Evolutionary conservation across 441 rosid genomes (phyloP).

Genomic region (Isatis lusitanica): DNA sequence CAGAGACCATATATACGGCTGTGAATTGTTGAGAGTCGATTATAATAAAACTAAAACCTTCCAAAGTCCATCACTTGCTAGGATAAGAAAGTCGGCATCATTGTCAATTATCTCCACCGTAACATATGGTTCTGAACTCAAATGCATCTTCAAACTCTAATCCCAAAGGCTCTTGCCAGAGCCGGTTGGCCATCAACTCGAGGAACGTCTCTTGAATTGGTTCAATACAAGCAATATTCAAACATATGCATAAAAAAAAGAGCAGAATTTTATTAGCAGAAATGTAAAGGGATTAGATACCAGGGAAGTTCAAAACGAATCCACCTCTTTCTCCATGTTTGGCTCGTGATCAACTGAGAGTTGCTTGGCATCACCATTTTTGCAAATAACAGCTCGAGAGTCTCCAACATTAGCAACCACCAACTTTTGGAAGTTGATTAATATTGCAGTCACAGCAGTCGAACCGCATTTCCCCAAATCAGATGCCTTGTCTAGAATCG

Average conservation of each 20-base stretch:
- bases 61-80: constrained; percentile 96
- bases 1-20: constrained; percentile 1
- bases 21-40: constrained; percentile 1
- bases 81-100: constrained; percentile 61
- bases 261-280: not conserved
- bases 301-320: constrained; percentile 83
- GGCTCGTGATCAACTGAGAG: constrained; percentile 92
- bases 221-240: not conserved
- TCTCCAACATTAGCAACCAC: constrained; percentile 92
- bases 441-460: constrained; percentile 87
- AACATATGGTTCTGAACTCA: constrained; percentile 86
- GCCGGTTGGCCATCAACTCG: constrained; percentile 93
- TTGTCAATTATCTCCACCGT: constrained; percentile 51
- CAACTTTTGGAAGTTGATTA: constrained; percentile 67
- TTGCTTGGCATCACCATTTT: constrained; percentile 64
- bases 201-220: constrained; percentile 77
- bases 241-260: not conserved
- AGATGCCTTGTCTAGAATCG: constrained; percentile 63
- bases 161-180: constrained; percentile 95
- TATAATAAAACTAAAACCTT: constrained; percentile 47
- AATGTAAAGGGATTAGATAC: constrained; percentile 36
- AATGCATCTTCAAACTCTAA: constrained; percentile 78
- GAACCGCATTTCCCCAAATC: constrained; percentile 89
- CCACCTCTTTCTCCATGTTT: constrained; percentile 78
- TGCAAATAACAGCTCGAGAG: constrained; percentile 82